These are phyloP conservation scores for Camellia japonica DNA, from an alignment of 148 eudicot genomes.

Conservation along the genomic window DNA sequence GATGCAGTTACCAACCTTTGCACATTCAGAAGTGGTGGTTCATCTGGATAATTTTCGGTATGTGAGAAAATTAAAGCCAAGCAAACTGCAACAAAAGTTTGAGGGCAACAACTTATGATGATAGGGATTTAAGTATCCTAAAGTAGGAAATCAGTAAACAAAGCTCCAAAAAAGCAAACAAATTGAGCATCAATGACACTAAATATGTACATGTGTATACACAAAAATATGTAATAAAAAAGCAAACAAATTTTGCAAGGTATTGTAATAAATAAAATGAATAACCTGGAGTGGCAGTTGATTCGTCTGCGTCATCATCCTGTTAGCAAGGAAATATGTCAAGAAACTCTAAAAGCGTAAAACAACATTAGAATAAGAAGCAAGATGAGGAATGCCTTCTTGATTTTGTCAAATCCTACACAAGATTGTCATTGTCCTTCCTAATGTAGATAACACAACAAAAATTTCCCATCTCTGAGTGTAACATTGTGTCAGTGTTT, in stretches of 20 bases:
- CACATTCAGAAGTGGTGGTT: slow-evolving; percentile 83
- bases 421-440: neutral
- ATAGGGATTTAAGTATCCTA: neutral
- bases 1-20: slow-evolving; percentile 55
- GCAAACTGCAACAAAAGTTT: slow-evolving; percentile 58
- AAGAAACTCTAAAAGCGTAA: slow-evolving; percentile 5
- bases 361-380: neutral
- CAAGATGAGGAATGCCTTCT: neutral
- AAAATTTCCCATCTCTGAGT: neutral
- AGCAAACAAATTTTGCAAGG: neutral
- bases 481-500: neutral
- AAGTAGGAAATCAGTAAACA: slow-evolving; percentile 12
- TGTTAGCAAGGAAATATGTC: slow-evolving; percentile 30
- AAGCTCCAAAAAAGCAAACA: slow-evolving; percentile 10
- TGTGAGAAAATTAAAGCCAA: slow-evolving; percentile 90
- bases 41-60: slow-evolving; percentile 96
- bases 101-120: slow-evolving; percentile 17
- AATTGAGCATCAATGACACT: neutral
- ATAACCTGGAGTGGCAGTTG: slow-evolving; percentile 50
- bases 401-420: slow-evolving; percentile 1
- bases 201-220: no score
- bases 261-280: slow-evolving; percentile 5
- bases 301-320: slow-evolving; percentile 72
- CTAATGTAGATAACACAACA: neutral
- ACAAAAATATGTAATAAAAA: neutral